Percentiles rank a stretch among this genome's conserved stretches.
These are phyloP conservation scores for Boletus sp. DNA, from an alignment of 768 basidiomycete species.

Conservation along the genomic window DNA sequence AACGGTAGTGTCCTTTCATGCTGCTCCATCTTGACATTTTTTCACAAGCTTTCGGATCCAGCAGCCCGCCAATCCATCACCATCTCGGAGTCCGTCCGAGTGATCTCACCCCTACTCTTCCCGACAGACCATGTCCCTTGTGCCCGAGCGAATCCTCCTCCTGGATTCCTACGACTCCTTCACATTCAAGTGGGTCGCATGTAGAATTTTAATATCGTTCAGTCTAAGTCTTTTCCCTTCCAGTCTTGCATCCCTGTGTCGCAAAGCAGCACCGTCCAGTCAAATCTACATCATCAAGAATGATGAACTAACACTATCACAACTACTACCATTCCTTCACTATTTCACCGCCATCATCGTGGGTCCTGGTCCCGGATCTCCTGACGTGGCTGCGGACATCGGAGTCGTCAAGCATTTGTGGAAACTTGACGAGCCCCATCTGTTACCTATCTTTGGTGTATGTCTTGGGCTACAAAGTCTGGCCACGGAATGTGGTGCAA, in stretches of 20 bases:
- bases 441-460: constrained; percentile 78
- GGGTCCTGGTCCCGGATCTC: constrained; percentile 81
- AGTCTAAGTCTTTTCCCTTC: not conserved
- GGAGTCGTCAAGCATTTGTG: constrained; percentile 71
- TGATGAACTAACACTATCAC: constrained; percentile 49
- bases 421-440: constrained; percentile 48
- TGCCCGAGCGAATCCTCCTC: constrained; percentile 54
- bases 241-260: constrained; percentile 73
- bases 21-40: not conserved
- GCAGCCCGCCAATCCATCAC: not conserved
- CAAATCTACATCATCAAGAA: constrained; percentile 72
- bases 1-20: not conserved
- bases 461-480: constrained; percentile 82
- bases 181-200: constrained; percentile 71
- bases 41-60: not conserved
- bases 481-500: constrained; percentile 59
- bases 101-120: not conserved
- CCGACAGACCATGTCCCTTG: constrained; percentile 24
- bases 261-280: constrained; percentile 57
- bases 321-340: constrained; percentile 50
- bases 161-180: constrained; percentile 88
- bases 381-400: constrained; percentile 55
- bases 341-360: constrained; percentile 69
- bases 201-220: not conserved
- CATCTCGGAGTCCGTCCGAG: not conserved